phyloP scores from a whole-genome alignment of 495 filamentous ascomycete genomes.

The Xylaria acuta region DNA sequence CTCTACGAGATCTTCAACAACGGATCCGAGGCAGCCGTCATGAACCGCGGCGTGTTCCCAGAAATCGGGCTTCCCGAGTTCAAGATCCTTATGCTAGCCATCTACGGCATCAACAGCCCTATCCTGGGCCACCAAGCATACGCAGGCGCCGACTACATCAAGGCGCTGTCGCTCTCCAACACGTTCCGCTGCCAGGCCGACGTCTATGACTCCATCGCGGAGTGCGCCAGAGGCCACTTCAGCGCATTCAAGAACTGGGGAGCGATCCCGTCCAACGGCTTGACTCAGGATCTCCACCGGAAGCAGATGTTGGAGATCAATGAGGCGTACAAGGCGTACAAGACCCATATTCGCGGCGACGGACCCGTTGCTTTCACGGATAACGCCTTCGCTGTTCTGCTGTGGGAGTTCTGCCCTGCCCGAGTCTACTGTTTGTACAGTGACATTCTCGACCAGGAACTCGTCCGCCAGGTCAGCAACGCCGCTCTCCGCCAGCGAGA shows the following conservation, averaged over 20 bases:
- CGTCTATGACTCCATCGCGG: background rate
- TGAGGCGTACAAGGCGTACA: background rate
- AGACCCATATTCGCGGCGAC: background rate
- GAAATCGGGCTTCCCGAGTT: background rate
- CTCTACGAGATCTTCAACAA: conserved; percentile 2
- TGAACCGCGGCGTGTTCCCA: background rate
- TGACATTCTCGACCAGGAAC: background rate
- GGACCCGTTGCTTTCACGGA: background rate
- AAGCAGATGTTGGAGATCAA: background rate
- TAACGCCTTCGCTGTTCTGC: conserved; percentile 4
- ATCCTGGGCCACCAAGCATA: background rate
- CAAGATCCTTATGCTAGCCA: background rate
- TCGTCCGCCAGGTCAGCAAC: background rate
- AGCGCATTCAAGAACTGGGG: background rate
- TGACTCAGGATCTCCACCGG: background rate
- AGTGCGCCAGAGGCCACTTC: background rate
- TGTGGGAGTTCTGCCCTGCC: conserved; percentile 4
- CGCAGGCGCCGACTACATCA: conserved; percentile 2
- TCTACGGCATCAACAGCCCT: background rate
- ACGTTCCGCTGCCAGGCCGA: background rate
- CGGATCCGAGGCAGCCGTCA: background rate
- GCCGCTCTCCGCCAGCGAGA: background rate
- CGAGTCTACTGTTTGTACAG: background rate
- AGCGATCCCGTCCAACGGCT: background rate
- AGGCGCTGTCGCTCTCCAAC: background rate